Conservation (phyloP, 192 early-diverging fungal genomes). For the Diversispora eburnea region DNA sequence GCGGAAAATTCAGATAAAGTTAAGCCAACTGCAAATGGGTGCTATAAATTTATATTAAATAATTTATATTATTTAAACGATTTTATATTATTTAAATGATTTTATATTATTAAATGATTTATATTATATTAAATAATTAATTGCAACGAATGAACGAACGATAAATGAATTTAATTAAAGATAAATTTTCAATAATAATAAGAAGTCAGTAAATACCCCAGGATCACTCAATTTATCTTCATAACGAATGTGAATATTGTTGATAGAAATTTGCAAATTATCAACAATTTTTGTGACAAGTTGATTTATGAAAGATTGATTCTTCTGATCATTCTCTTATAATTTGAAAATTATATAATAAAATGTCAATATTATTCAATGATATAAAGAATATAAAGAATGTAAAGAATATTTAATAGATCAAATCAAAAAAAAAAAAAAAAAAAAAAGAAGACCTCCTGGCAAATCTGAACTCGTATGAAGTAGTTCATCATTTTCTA, state of each 20-base stretch:
- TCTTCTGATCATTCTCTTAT: conserved; percentile 59
- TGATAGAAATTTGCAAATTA: conserved; percentile 92
- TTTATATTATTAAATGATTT: no score
- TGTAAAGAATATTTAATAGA: not conserved
- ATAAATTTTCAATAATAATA: not conserved
- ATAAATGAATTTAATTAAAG: not conserved
- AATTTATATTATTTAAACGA: no score
- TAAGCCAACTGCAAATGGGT: conserved; percentile 83
- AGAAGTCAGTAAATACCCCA: conserved; percentile 34
- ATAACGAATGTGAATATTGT: conserved; percentile 94
- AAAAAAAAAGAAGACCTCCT: conserved; percentile 12
- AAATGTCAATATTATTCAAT: not conserved
- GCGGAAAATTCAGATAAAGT: conserved; percentile 89
- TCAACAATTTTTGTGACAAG: conserved; percentile 92
- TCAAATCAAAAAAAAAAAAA: no score
- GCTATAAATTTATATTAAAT: conserved; percentile 29
- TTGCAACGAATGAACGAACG: not conserved
- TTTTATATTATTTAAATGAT: no score
- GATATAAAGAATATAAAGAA: not conserved
- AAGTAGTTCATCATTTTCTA: conserved; percentile 74
- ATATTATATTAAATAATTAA: conserved; percentile 6
- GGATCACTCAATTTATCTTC: conserved; percentile 83
- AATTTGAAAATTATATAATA: not conserved
- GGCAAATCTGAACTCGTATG: conserved; percentile 36
- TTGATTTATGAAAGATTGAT: conserved; percentile 84